Evolutionary conservation across 257 asterid species (phyloP).

Genomic region (Rubia yunnanensis): DNA sequence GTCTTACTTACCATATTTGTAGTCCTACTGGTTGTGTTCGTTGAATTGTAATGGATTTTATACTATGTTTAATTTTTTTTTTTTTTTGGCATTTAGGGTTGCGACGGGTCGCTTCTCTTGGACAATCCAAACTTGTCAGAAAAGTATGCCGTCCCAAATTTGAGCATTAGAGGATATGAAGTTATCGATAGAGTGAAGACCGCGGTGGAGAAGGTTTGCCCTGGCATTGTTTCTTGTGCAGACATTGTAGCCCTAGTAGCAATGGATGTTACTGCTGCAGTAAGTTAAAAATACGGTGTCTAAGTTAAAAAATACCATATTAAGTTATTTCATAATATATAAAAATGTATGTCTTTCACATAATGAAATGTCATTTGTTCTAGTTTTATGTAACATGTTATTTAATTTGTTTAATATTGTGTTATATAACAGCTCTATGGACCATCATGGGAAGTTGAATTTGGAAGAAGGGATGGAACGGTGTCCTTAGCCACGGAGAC

Average conservation of each 20-base stretch:
- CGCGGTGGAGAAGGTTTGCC: slow-evolving; percentile 39
- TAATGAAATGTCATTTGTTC: neutral
- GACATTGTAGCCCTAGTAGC: slow-evolving; percentile 39
- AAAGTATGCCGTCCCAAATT: slow-evolving; percentile 35
- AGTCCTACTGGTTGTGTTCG: no score
- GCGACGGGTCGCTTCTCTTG: slow-evolving; percentile 46
- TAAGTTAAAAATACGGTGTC: no score
- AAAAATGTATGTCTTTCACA: no score
- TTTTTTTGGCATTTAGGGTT: slow-evolving; percentile 24
- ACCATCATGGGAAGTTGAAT: slow-evolving; percentile 37
- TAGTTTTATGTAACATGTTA: neutral
- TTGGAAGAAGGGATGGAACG: slow-evolving; percentile 42
- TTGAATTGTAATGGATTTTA: no score
- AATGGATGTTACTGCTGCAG: slow-evolving; percentile 33
- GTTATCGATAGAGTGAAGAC: slow-evolving; percentile 40
- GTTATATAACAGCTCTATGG: slow-evolving; percentile 22
- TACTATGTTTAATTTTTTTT: neutral
- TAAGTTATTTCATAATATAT: no score
- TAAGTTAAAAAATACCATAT: no score
- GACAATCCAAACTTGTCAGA: slow-evolving; percentile 35
- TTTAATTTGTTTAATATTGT: no score
- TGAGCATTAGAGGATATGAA: slow-evolving; percentile 36
- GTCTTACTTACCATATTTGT: neutral
- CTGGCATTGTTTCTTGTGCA: slow-evolving; percentile 43
- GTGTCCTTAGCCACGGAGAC: slow-evolving; percentile 26